Evolutionary conservation across 1,284 basidiomycete genomes (phyloP), one percentile per base, ranked within the genome.

Genomic region (Boletus sp.): DNA sequence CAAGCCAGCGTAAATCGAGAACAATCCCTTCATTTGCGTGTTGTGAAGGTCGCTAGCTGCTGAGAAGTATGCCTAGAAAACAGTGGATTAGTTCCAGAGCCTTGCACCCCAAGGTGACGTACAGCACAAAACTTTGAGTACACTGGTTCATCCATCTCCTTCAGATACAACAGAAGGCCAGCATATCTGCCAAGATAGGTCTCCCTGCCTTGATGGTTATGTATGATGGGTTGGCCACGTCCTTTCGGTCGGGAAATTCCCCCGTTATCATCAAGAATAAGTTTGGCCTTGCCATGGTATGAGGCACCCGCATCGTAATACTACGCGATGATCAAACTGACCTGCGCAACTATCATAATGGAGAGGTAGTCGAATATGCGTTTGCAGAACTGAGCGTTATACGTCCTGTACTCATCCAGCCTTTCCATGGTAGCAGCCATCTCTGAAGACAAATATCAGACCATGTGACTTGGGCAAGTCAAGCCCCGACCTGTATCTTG

Each of bases 341-440:
- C 91, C 76, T 92, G 90, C 27, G 88, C 90, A 49, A 84, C 87
- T 69, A 94, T 91, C 75, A 93, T 89, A 61, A 95, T 88, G 10
- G 86, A 82, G 45, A 98, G 73, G 66, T 90, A 97, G 60, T 96
- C 92, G 46, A 88, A 76, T 20, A 97, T 69, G 6, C 95, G 81
- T 62, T 91, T 93, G 70, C 91, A 94, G 70, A 99, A 99, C 59
- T 94, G 91, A 3, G 76, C 66, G 50, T 94, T 93, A 58, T 94
- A 81, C 3, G 85, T 88, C 52, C 82, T 80, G 65, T 98, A 97
- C 66, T 98, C 93, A 49, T 86, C 81, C 53, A 97, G 72, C 19
- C 93, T 76, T 65, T 94, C 91, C 78, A 93, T 93, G 0, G 92
- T 93, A 0, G 94, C 94, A 8, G 92, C 90, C 81, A 97, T 94